These are phyloP conservation scores for Blastosporella zonata DNA, from an alignment of 1,284 basidiomycete genomes.

Conservation along the genomic window DNA sequence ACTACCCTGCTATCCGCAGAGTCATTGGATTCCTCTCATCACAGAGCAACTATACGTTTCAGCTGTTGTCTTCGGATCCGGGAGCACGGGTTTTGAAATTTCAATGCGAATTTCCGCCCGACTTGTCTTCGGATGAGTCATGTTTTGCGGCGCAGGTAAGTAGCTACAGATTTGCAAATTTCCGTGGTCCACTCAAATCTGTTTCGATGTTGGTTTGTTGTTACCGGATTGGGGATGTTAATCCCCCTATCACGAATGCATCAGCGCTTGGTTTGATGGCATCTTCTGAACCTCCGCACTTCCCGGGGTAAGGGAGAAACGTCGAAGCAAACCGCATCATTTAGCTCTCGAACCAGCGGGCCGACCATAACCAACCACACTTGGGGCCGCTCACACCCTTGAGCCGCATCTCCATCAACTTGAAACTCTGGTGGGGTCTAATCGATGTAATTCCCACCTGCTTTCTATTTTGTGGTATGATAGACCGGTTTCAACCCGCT, in stretches of 20 bases:
- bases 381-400: constrained; percentile 12
- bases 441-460: constrained; percentile 10
- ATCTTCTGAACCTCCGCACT: constrained; percentile 19
- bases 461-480: constrained; percentile 15
- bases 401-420: constrained; percentile 20
- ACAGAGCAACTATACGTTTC: constrained; percentile 7
- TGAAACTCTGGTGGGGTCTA: constrained; percentile 14
- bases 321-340: constrained; percentile 5
- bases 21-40: not conserved
- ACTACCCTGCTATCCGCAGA: not conserved
- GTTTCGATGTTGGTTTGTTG: too few relatives aligned
- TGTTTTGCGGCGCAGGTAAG: too few relatives aligned
- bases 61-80: too few relatives aligned
- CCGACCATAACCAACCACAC: constrained; percentile 5
- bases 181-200: too few relatives aligned
- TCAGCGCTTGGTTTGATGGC: constrained; percentile 13
- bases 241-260: constrained; percentile 25
- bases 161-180: too few relatives aligned
- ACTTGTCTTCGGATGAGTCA: too few relatives aligned
- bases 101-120: too few relatives aligned
- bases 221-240: constrained; percentile 19
- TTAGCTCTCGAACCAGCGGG: constrained; percentile 5
- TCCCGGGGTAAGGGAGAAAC: constrained; percentile 9
- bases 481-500: constrained; percentile 4
- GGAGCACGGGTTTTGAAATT: too few relatives aligned